Conservation (phyloP, 2,329 filamentous ascomycete genomes). For the Cladophialophora immunda region DNA sequence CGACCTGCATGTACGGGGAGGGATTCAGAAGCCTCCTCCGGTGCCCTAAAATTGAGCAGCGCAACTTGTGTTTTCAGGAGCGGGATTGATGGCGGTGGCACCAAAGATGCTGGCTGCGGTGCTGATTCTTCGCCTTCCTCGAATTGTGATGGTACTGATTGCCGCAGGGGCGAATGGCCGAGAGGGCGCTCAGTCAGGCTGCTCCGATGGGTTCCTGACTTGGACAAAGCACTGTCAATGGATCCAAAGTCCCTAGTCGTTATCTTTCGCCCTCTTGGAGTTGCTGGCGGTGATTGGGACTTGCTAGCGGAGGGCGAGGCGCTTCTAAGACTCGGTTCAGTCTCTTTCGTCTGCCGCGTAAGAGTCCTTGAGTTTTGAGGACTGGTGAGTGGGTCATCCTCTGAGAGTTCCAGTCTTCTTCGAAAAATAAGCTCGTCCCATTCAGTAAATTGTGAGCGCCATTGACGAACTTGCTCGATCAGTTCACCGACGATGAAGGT, state of each 20-base stretch:
- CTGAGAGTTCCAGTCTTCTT: slow-evolving; percentile 65
- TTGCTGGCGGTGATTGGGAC: slow-evolving; percentile 25
- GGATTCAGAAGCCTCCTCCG: slow-evolving; percentile 33
- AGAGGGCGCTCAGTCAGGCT: slow-evolving; percentile 25
- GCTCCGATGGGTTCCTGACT: slow-evolving; percentile 14
- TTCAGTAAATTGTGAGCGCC: slow-evolving; percentile 71
- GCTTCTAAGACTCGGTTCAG: slow-evolving; percentile 1
- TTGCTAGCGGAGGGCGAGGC: slow-evolving; percentile 19
- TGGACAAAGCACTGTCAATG: slow-evolving; percentile 32
- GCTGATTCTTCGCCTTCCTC: slow-evolving; percentile 14
- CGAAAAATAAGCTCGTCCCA: slow-evolving; percentile 76
- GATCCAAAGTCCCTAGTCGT: slow-evolving; percentile 30
- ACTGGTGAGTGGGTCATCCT: slow-evolving; percentile 25
- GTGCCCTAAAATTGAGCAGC: slow-evolving; percentile 22
- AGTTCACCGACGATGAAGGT: slow-evolving; percentile 67
- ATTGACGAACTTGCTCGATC: slow-evolving; percentile 68
- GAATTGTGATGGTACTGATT: slow-evolving; percentile 14
- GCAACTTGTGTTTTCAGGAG: slow-evolving; percentile 33
- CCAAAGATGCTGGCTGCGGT: slow-evolving; percentile 6
- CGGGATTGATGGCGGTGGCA: slow-evolving; percentile 13
- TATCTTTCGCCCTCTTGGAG: slow-evolving; percentile 29
- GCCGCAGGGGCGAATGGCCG: slow-evolving; percentile 27
- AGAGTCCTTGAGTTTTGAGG: background rate
- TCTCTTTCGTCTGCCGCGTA: slow-evolving; percentile 6
- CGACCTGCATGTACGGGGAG: slow-evolving; percentile 31